These are phyloP conservation scores for Hyphodiscus hymeniophilus DNA, from an alignment of 495 filamentous ascomycete species.

Conservation along the genomic window DNA sequence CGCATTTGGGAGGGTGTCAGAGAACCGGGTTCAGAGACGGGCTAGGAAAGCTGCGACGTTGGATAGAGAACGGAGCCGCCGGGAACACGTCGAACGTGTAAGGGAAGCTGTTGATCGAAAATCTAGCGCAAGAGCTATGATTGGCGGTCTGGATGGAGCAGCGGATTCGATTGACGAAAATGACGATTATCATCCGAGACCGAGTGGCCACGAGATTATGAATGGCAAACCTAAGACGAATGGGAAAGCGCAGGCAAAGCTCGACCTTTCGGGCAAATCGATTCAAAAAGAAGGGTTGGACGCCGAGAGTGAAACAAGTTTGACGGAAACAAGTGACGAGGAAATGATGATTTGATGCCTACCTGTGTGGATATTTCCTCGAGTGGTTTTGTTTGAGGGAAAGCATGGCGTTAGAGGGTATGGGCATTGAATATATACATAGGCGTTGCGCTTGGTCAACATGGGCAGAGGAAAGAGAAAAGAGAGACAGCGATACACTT, in stretches of 20 bases:
- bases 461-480: too few relatives aligned
- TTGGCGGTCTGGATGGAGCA: neutral
- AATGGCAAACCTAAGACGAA: neutral
- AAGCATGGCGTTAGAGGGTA: neutral
- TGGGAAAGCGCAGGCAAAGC: neutral
- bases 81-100: constrained; percentile 10
- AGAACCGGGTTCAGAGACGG: constrained; percentile 16
- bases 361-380: neutral
- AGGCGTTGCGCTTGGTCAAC: too few relatives aligned
- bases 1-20: constrained; percentile 17
- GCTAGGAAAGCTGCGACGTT: constrained; percentile 7
- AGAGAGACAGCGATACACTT: too few relatives aligned
- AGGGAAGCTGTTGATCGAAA: constrained; percentile 1
- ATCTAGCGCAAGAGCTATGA: neutral
- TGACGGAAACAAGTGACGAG: constrained; percentile 22
- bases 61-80: constrained; percentile 13
- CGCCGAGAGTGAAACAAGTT: constrained; percentile 13
- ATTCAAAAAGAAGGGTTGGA: neutral
- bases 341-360: constrained; percentile 19
- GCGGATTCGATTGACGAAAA: neutral
- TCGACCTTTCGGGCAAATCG: neutral
- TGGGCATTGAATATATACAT: neutral
- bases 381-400: neutral
- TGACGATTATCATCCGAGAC: neutral
- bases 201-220: neutral